Conservation (phyloP, 257 asterid genomes). For the Nicotiana knightiana region DNA sequence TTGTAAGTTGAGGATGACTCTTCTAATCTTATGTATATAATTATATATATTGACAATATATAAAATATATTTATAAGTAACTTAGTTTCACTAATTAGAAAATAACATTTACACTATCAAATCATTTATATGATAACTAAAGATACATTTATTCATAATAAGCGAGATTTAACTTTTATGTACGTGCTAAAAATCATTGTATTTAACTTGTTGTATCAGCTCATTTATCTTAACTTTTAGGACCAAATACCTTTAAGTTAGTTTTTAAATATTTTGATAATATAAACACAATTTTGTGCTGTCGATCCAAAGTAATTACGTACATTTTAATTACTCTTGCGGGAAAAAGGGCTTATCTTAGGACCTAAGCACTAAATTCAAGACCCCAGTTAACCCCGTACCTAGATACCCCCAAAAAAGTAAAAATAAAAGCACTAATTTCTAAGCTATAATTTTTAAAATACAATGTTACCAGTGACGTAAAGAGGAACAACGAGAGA, state of each 20-base stretch:
- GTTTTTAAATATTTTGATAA: neutral
- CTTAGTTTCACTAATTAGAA: too few relatives aligned
- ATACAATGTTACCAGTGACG: slow-evolving; percentile 40
- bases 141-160: too few relatives aligned
- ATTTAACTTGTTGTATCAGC: neutral
- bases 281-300: neutral
- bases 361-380: too few relatives aligned
- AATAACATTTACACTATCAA: too few relatives aligned
- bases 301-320: too few relatives aligned
- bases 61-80: too few relatives aligned
- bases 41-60: neutral
- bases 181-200: neutral
- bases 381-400: too few relatives aligned
- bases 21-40: neutral
- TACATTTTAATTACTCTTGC: too few relatives aligned
- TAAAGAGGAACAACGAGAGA: slow-evolving; percentile 58
- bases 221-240: neutral
- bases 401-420: neutral
- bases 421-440: fast-evolving
- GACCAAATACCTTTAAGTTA: neutral
- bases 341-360: too few relatives aligned
- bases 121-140: too few relatives aligned
- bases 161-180: too few relatives aligned
- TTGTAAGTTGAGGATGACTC: neutral
- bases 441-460: neutral